Evolutionary conservation across 805 yeast species (phyloP), one percentile per base, ranked within the genome.

Genomic region (Metschnikowia colocasiae): DNA sequence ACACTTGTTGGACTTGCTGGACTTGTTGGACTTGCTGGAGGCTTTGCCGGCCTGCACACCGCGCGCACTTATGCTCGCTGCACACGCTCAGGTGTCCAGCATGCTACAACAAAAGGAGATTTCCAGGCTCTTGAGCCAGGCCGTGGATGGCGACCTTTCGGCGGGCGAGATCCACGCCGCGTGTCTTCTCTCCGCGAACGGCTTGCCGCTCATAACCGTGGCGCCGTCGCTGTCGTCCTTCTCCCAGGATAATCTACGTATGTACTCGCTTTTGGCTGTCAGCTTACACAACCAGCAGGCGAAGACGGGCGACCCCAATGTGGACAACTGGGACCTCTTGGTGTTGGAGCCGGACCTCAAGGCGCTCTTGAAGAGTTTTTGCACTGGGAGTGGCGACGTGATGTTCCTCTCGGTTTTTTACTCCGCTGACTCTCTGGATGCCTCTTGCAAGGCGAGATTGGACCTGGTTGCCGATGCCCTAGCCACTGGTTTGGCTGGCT

Each of bases 101-200:
- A 72, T 73, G 77, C 63, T 73, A 33, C 74, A 71, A 50, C 70
- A 61, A 55, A 67, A 62, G 44, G 68, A 68, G 45, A 69, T 73
- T 35, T 56, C 72, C 30, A 56, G 61, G 38, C 59, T 71, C 19
- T 54, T 73, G 45, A 53, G 65, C 19, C 72, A 69, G 50, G 72
- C 61, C 30, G 25, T 62, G 67, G 8, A 48, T 47, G 27, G 34
- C 29, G 47, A 63, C 10, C 67, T 72, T 7, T 39, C 65, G 42
- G 33, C 16, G 32, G 38, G 27, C n/a, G n/a, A 1, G 15, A 10
- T 40, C 5, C 29, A 31, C 22, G 59, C 68, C 13, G 57, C 69
- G 7, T 67, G 70, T 9, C 60, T 73, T 20, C 60, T 73, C 15
- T 65, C 75, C 1, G 35, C 54, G 18, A 61, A 61, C 29, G 77